Evolutionary conservation across 805 yeast species (phyloP), one percentile per base, ranked within the genome.

Genomic region (Starmerella etchellsii): DNA sequence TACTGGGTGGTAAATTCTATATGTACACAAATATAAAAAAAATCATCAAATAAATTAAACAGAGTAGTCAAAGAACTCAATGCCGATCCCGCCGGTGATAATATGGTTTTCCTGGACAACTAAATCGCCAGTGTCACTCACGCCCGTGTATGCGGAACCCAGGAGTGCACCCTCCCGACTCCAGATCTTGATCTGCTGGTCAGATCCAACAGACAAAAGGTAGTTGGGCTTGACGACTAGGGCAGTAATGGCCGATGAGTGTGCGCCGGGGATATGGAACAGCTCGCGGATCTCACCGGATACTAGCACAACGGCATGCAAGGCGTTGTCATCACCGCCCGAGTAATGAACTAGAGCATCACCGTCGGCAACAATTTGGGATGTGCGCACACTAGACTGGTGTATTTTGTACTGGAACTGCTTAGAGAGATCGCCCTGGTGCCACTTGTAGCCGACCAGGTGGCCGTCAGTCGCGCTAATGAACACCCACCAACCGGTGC

Each of bases 251-350:
- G 96, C 81, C 0, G 95, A 79, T 0, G 95, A 73, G 2, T 94
- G 95, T 0, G 94, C 95, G 22, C 62, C 58, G 9, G 63, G 64
- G 0, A 63, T 54, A 0, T 48, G 44, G 23, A 71, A 54, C 3
- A 56, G 38, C 5, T 34, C 36, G 4, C 50, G 40, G 2, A 40
- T 35, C 1, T 11, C 22, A 13, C 13, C n/a, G 14, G 53, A 44
- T 1, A 68, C 59, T 1, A 71, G 54, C 14, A 16, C 15, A 1
- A 68, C 59, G 1, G 71, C 54, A 1, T 65, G 69, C 3, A 81
- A 54, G 0, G 84, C 80, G 59, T 88, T 87, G 54, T 91, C 98
- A 56, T 91, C 98, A 40, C 98, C 97, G 25, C 95, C 96, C 1
- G 95, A 74, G 4, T 75, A 63, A 4, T 81, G 57, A 19, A 62